Evolutionary conservation across 306 rosid species (phyloP).

Genomic region (Psophocarpus tetragonolobus): DNA sequence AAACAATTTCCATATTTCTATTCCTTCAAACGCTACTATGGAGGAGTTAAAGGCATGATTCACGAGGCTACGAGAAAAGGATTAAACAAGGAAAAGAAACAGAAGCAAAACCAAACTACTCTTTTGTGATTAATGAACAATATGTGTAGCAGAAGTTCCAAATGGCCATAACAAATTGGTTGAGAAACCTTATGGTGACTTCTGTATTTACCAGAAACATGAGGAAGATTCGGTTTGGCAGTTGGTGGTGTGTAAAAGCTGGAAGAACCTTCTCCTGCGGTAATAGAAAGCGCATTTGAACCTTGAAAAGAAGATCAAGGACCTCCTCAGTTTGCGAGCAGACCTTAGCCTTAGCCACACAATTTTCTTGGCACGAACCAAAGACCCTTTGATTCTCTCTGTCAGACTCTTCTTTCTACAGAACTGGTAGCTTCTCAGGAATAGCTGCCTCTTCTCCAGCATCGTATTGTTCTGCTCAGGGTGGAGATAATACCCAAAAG

Average conservation of each 20-base stretch:
- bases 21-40: slow-evolving; percentile 3
- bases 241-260: slow-evolving; percentile 39
- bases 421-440: slow-evolving; percentile 88
- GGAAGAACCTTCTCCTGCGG: slow-evolving; percentile 63
- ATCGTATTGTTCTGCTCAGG: slow-evolving; percentile 49
- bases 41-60: slow-evolving; percentile 15
- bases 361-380: slow-evolving; percentile 59
- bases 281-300: slow-evolving; percentile 54
- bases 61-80: slow-evolving; percentile 1
- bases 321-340: slow-evolving; percentile 42
- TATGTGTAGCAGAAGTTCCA: background rate
- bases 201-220: slow-evolving; percentile 30
- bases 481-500: slow-evolving; percentile 42
- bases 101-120: background rate
- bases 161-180: background rate
- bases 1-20: background rate
- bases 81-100: background rate
- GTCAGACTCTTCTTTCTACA: slow-evolving; percentile 60
- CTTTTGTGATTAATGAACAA: slow-evolving; percentile 7
- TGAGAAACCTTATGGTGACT: background rate
- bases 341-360: slow-evolving; percentile 60
- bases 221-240: slow-evolving; percentile 33
- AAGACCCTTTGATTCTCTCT: slow-evolving; percentile 63
- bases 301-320: slow-evolving; percentile 44
- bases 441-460: slow-evolving; percentile 78